Evolutionary conservation across 805 yeast genomes (phyloP), one percentile per base, ranked within the genome.

Genomic region (Candida michaelii): DNA sequence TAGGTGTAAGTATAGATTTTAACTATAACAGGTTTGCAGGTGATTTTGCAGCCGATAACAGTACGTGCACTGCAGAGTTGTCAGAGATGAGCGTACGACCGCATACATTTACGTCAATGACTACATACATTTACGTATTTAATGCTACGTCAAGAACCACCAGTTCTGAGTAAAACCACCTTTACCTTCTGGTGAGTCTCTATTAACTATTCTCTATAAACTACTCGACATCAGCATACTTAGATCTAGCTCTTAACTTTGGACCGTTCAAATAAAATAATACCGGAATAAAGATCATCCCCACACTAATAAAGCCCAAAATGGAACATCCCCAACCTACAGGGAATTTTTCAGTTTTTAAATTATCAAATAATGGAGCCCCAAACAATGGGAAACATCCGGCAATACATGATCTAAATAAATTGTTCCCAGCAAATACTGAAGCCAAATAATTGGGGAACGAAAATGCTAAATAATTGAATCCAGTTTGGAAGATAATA

Each of bases 321-420:
- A 78, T 47, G 5, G 76, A 66, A 2, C 75, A 62, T 2, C 83
- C 85, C 83, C 83, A 80, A 3, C 69, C 83, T 13, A 76, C 78
- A 1, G 85, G 84, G 53, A 64, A 81, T 30, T 66, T 70, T 1
- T 69, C 60, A 36, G 73, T 70, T 7, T 72, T 73, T 42, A 77
- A 62, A 50, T 77, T 73, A 42, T 66, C 61, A 55, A 74, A 85
- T 77, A 85, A 71, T 25, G 77, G 76, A 29, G 68, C 55, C 5
- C 85, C 84, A 58, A 85, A 83, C 39, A 85, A 66, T 30, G 86
- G 85, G 66, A 81, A 81, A 2, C 73, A 76, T 47, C 79, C 77
- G 1, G 82, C 85, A 49, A 74, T 70, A 2, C 60, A 60, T 5
- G 47, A 65, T 42, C 85, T 71, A 46, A 71, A 67, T 18, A 80